Evolutionary conservation across 108 stramenopile species (phyloP).

Genomic region (Skeletonema marinoi): DNA sequence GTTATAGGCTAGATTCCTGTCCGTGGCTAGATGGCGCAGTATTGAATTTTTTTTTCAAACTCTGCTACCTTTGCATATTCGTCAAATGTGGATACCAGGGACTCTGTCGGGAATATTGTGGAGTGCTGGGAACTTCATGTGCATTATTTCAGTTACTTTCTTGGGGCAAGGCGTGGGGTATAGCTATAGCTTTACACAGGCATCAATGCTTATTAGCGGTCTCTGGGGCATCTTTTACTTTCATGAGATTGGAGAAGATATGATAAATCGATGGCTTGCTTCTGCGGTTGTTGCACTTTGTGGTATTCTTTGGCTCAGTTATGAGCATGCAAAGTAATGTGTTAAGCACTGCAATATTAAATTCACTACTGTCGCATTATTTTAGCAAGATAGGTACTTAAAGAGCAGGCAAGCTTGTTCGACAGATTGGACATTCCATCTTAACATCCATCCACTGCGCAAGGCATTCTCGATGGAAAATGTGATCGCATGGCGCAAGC

Average conservation of each 20-base stretch:
- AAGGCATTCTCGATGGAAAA: slow-evolving; percentile 93
- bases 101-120: slow-evolving; percentile 28
- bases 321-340: slow-evolving; percentile 6
- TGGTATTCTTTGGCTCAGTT: slow-evolving; percentile 42
- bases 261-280: slow-evolving; percentile 33
- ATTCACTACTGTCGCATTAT: neutral
- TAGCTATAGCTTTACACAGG: slow-evolving; percentile 39
- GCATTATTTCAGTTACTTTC: slow-evolving; percentile 36
- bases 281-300: slow-evolving; percentile 20
- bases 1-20: too few relatives aligned
- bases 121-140: slow-evolving; percentile 33
- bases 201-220: slow-evolving; percentile 46
- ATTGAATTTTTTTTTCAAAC: slow-evolving; percentile 30
- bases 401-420: slow-evolving; percentile 10
- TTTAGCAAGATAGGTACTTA: neutral
- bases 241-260: slow-evolving; percentile 32
- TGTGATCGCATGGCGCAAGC: slow-evolving; percentile 97
- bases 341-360: neutral
- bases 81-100: slow-evolving; percentile 64
- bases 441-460: slow-evolving; percentile 97
- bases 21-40: slow-evolving; percentile 1
- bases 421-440: slow-evolving; percentile 94
- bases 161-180: slow-evolving; percentile 50
- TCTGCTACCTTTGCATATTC: slow-evolving; percentile 58
- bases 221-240: slow-evolving; percentile 49